Evolutionary conservation across 169 alveolate species (phyloP).

Genomic region (Plasmodium yoelii): DNA sequence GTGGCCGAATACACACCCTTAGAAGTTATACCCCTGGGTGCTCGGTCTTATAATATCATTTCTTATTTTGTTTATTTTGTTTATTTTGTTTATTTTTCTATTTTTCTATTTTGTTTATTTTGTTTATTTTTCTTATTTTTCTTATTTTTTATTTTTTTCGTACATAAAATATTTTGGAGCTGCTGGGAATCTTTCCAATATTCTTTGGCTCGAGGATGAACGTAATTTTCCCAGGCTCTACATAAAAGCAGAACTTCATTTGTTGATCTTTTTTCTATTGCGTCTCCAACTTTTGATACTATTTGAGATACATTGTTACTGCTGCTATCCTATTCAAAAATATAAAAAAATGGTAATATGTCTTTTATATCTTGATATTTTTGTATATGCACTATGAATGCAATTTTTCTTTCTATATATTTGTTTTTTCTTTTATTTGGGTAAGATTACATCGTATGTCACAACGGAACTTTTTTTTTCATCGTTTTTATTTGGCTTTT

Average conservation of each 20-base stretch:
- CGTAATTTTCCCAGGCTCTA: conserved; percentile 93
- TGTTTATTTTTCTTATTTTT: no score
- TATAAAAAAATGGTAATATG: background rate
- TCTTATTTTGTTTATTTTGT: no score
- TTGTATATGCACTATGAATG: background rate
- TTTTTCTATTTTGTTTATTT: no score
- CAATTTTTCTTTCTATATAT: background rate
- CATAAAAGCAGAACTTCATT: conserved; percentile 90
- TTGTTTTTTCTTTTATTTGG: conserved; percentile 22
- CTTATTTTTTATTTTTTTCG: conserved; percentile 1
- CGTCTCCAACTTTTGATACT: conserved; percentile 77
- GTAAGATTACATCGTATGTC: conserved; percentile 64
- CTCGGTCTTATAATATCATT: background rate
- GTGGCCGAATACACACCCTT: background rate
- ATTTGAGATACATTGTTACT: conserved; percentile 73
- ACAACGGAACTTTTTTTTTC: conserved; percentile 67
- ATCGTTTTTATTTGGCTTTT: conserved; percentile 51
- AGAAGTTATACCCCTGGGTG: background rate
- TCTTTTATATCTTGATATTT: background rate
- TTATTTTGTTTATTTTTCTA: no score
- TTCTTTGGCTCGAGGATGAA: conserved; percentile 93
- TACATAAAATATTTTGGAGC: conserved; percentile 88
- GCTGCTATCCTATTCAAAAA: conserved; percentile 65
- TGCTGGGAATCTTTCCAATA: conserved; percentile 91
- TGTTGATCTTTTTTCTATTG: conserved; percentile 87